phyloP scores from a whole-genome alignment of 2,329 filamentous ascomycete species.

The Dendryphion nanum region DNA sequence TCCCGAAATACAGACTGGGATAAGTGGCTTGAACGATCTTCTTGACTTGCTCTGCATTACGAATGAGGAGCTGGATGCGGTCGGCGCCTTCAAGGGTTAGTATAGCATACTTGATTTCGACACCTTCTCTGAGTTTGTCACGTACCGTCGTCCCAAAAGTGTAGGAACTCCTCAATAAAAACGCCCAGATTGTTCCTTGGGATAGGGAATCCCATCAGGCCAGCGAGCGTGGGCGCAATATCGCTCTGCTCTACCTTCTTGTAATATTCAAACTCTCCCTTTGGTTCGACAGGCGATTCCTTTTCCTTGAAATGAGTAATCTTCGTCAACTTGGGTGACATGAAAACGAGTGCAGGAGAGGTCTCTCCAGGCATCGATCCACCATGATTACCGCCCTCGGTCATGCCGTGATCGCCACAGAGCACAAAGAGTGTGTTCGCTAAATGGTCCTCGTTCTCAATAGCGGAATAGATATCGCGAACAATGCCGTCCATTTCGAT shows the following conservation, averaged over 20 bases:
- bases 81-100: slow-evolving; percentile 47
- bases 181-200: slow-evolving; percentile 88
- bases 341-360: slow-evolving; percentile 85
- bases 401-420: slow-evolving; percentile 98
- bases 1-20: slow-evolving; percentile 52
- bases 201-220: slow-evolving; percentile 80
- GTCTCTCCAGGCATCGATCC: slow-evolving; percentile 93
- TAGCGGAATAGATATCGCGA: slow-evolving; percentile 69
- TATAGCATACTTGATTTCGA: too few relatives aligned
- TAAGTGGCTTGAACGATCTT: slow-evolving; percentile 75
- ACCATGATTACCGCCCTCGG: slow-evolving; percentile 94
- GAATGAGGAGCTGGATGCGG: slow-evolving; percentile 65
- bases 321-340: slow-evolving; percentile 74
- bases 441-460: slow-evolving; percentile 69
- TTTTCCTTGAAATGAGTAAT: slow-evolving; percentile 43
- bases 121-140: too few relatives aligned
- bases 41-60: slow-evolving; percentile 79
- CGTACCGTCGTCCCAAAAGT: slow-evolving; percentile 69
- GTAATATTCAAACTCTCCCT: slow-evolving; percentile 80
- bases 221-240: slow-evolving; percentile 83
- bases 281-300: slow-evolving; percentile 57
- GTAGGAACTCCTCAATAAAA: slow-evolving; percentile 75
- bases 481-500: slow-evolving; percentile 89
- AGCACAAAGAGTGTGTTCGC: slow-evolving; percentile 78
- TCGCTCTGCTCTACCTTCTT: slow-evolving; percentile 88